Evolutionary conservation across 345 rosid species (phyloP), one percentile per base, ranked within the genome.

Genomic region (Gossypium australe): DNA sequence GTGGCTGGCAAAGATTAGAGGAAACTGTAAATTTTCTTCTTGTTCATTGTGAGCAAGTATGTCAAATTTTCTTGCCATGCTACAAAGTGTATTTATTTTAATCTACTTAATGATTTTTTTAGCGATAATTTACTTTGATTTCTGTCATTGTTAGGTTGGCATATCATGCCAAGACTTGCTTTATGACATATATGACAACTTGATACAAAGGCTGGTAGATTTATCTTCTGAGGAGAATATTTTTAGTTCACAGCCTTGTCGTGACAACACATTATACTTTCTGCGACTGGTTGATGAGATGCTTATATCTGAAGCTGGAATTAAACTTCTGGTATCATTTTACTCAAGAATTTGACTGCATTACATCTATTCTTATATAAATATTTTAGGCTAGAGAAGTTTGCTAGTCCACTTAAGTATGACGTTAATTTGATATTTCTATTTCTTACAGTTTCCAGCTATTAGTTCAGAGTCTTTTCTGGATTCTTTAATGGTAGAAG

Each of bases 1-100:
- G 98, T 74, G 98, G 98, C 78, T 94, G 98, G 98, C 98, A 90
- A 78, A 94, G 85, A 65, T 80, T 94, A 74, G 98, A 94, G 80
- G 98, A 90, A 81, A 90, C 97, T 27, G 85, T 86, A 79, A 92
- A 90, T 89, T 92, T 92, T 83, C 80, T 94, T 47, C 87, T 88
- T 44, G 70, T 86, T 84, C 87, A 87, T 71, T 81, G 75, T 74
- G 89, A 88, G 82, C 86, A 84, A 80, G 98, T 94, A 91, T 74
- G 87, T 80, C 55, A 70, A 72, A 72, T 70, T 38, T 34, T 51
- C 62, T 20, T 7, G 67, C 77, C 49, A 52, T 13, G 49, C 34
- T 27, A 34, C 11, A 34, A 9, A 16, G 67, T 34, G 1, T 25
- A 66, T 22, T 49, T 71, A 38, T 74, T 53, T 43, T 24, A 44